Evolutionary conservation across 148 eudicot species (phyloP), one percentile per base, ranked within the genome.

Genomic region (Silene latifolia): DNA sequence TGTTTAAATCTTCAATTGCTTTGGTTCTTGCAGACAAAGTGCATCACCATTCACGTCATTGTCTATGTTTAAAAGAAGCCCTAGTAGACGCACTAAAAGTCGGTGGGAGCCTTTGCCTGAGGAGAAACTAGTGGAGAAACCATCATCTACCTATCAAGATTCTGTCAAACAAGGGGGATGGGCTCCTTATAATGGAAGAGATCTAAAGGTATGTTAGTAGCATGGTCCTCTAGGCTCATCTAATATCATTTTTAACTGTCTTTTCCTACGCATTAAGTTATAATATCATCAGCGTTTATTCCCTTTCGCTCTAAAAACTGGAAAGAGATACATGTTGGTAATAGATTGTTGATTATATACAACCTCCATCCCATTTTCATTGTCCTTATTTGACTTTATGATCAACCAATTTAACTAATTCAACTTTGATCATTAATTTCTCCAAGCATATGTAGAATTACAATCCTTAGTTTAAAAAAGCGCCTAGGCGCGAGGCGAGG

Each of bases 41-140:
- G 80, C 83, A 59, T 44, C 86, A 63, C 86, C 89, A 62, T 76
- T 72, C 76, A 79, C 86, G 75, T 79, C 80, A 46, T 58, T 83
- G 70, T 72, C 87, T 60, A 83, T 80, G 57, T 87, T 81, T 72
- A 87, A 81, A 85, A 89, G 88, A 86, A 95, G 97, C 79, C 96
- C 97, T 18, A 85, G 81, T 80, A 89, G 97, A 81, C 90, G 98
- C 64, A 63, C 90, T 65, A 95, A 95, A 82, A 95, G 97, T 88
- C 85, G 98, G 82, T 95, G 98, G 98, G 98, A 95, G 84, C 98
- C 98, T 79, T 46, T 95, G 74, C 79, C 87, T 67, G 97, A 89
- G 79, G 91, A 89, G 69, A 90, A 90, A 63, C 72, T 79, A 73
- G 82, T 77, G 69, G 85, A 86, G 61, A 88, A 85, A 75, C 81